These are phyloP conservation scores for Candolleomyces eurysporus DNA, from an alignment of 768 basidiomycete genomes.

Conservation along the genomic window DNA sequence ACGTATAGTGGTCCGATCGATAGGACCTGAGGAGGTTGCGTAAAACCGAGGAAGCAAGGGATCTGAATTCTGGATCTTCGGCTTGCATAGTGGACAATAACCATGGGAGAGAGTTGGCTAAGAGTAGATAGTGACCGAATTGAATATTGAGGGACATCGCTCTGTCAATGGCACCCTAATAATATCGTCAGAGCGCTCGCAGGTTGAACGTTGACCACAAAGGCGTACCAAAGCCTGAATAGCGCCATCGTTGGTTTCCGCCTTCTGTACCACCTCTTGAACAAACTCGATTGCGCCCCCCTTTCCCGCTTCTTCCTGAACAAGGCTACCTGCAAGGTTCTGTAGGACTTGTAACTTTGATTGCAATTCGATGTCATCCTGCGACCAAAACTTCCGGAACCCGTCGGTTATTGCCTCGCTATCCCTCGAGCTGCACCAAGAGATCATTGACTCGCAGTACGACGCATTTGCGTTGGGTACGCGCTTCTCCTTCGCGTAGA, in stretches of 20 bases:
- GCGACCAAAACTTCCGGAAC: not conserved
- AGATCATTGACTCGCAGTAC: not conserved
- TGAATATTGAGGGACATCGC: not conserved
- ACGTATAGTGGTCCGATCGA: not conserved
- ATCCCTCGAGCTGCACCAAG: not conserved
- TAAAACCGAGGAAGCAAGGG: not conserved
- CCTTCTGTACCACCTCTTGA: not conserved
- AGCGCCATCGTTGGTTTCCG: not conserved
- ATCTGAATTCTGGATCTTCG: not conserved
- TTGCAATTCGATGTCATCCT: not conserved
- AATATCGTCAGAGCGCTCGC: too few relatives aligned
- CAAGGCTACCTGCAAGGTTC: not conserved
- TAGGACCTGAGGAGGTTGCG: not conserved
- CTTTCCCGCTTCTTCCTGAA: not conserved
- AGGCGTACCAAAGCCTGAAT: not conserved
- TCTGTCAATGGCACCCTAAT: not conserved
- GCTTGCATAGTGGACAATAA: not conserved
- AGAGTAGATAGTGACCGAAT: not conserved
- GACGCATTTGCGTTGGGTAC: not conserved
- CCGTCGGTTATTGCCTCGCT: not conserved
- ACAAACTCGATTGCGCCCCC: not conserved
- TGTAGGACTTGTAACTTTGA: not conserved
- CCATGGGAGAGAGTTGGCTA: not conserved
- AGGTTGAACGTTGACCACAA: too few relatives aligned
- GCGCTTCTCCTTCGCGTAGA: not conserved